phyloP scores from a whole-genome alignment of 768 basidiomycete species.

The Neoboletus brunneissimus region DNA sequence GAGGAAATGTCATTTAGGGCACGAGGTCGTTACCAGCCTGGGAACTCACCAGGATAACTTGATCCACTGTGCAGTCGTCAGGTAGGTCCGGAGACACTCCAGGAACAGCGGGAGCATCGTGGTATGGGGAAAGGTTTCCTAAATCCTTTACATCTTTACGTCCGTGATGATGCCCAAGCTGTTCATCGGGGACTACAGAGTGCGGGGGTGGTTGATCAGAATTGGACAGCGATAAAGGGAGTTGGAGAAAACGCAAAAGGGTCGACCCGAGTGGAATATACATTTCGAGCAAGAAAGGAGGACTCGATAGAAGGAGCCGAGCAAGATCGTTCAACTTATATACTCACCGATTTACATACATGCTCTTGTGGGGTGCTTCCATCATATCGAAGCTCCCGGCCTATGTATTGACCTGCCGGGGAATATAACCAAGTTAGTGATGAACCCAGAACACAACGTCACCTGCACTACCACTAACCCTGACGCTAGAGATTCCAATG shows the following conservation, averaged over 20 bases:
- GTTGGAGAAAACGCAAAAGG: slow-evolving; percentile 14
- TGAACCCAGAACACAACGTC: background rate
- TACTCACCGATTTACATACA: background rate
- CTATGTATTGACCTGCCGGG: background rate
- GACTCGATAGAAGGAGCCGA: background rate
- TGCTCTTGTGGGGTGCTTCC: background rate
- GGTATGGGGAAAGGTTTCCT: slow-evolving; percentile 39
- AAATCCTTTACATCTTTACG: slow-evolving; percentile 16
- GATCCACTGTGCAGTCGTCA: slow-evolving; percentile 40
- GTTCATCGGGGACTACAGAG: background rate
- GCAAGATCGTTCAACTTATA: background rate
- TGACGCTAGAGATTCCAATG: too few relatives aligned
- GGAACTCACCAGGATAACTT: slow-evolving; percentile 38
- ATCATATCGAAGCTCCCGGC: background rate
- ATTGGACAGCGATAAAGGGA: slow-evolving; percentile 2
- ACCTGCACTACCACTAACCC: too few relatives aligned
- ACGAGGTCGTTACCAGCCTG: background rate
- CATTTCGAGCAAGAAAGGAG: slow-evolving; percentile 4
- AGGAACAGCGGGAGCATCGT: slow-evolving; percentile 26
- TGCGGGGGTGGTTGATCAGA: background rate
- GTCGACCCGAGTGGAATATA: slow-evolving; percentile 14
- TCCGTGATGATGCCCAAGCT: background rate
- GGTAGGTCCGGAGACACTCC: slow-evolving; percentile 33
- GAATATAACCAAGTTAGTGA: background rate
- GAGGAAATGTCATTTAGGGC: background rate